These are phyloP conservation scores for Populus alba DNA, from an alignment of 345 rosid genomes.

Conservation along the genomic window DNA sequence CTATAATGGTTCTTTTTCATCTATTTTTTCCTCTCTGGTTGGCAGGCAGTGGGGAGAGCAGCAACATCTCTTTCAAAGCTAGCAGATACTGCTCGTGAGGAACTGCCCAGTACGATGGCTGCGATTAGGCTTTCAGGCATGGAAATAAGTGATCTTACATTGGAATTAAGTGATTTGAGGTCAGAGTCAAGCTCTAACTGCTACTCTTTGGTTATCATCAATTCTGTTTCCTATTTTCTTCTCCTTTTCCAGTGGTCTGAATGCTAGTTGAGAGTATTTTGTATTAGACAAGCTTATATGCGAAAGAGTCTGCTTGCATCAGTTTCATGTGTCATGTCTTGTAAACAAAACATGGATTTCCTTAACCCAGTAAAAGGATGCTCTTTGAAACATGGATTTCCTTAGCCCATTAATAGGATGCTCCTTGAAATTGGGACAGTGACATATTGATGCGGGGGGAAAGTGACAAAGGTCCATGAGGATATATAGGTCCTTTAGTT, in stretches of 20 bases:
- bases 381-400: not conserved
- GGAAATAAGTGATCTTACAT: slow-evolving; percentile 97
- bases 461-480: not conserved
- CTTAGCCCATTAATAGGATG: not conserved
- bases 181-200: slow-evolving; percentile 15
- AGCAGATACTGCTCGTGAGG: slow-evolving; percentile 89
- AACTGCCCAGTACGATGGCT: slow-evolving; percentile 94
- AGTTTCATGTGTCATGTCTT: not conserved
- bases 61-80: slow-evolving; percentile 85
- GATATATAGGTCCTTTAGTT: not conserved
- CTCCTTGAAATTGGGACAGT: not conserved
- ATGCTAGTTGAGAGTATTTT: not conserved
- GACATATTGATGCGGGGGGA: too few relatives aligned
- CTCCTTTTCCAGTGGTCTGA: not conserved
- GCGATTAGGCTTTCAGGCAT: slow-evolving; percentile 91
- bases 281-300: not conserved
- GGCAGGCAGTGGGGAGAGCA: slow-evolving; percentile 79
- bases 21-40: not conserved
- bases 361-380: not conserved
- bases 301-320: not conserved
- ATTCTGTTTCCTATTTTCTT: not conserved
- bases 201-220: not conserved
- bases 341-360: not conserved
- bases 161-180: slow-evolving; percentile 91
- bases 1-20: not conserved